Conservation (phyloP, 805 yeast genomes). For the Priceomyces castillae region DNA sequence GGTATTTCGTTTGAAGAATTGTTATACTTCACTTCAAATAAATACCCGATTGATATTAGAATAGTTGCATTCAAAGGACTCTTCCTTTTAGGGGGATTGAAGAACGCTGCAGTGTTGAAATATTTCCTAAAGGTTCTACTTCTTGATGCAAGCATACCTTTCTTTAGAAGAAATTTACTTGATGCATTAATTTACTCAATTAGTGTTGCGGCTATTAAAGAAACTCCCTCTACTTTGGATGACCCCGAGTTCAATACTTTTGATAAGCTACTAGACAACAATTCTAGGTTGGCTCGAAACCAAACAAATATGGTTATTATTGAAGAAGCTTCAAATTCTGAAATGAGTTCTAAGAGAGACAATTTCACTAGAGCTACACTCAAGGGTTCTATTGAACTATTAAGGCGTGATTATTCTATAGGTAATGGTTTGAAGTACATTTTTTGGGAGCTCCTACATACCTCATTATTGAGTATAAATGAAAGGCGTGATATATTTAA, state of each 20-base stretch:
- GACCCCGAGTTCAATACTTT: constrained; percentile 59
- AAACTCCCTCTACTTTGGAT: constrained; percentile 55
- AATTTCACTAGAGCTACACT: constrained; percentile 62
- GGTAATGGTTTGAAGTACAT: constrained; percentile 55
- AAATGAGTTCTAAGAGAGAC: constrained; percentile 56
- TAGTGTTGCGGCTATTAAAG: constrained; percentile 65
- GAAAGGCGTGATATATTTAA: constrained; percentile 64
- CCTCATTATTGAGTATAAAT: constrained; percentile 55
- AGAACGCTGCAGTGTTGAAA: constrained; percentile 55
- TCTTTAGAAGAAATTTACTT: constrained; percentile 50
- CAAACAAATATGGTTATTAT: constrained; percentile 50
- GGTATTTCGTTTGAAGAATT: constrained; percentile 53
- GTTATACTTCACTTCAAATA: constrained; percentile 48
- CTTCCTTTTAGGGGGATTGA: constrained; percentile 72
- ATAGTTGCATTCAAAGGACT: constrained; percentile 69
- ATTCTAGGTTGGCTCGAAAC: constrained; percentile 17
- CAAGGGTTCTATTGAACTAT: constrained; percentile 61
- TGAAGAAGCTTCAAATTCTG: constrained; percentile 48
- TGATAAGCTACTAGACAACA: constrained; percentile 21
- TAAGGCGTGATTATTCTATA: constrained; percentile 57
- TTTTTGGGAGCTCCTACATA: constrained; percentile 69
- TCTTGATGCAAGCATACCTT: constrained; percentile 50
- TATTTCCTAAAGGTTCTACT: constrained; percentile 60
- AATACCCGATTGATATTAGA: constrained; percentile 52
- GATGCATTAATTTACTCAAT: constrained; percentile 49